Conservation (phyloP, 148 eudicot genomes). For the Pouteria glomerata region DNA sequence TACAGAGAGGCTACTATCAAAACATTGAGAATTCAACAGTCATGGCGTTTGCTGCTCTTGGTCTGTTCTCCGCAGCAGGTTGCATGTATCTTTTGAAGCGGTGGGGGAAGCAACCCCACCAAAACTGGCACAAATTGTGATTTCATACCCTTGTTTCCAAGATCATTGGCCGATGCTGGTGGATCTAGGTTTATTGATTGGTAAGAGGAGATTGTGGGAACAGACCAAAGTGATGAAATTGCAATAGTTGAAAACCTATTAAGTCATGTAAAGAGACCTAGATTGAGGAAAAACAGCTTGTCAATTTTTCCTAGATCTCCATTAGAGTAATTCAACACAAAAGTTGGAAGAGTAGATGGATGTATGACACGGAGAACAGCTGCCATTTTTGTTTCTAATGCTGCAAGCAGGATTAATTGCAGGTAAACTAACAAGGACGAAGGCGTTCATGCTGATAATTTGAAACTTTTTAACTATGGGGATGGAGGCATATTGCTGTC, state of each 20-base stretch:
- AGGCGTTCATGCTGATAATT: no score
- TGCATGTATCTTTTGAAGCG: constrained; percentile 67
- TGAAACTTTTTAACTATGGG: not conserved
- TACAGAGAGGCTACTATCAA: constrained; percentile 69
- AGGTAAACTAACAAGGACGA: no score
- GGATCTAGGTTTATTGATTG: not conserved
- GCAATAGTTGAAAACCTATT: not conserved
- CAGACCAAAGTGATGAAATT: not conserved
- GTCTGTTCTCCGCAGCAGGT: constrained; percentile 70
- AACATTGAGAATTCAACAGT: constrained; percentile 65
- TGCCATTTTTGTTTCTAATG: no score
- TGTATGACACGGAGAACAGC: no score
- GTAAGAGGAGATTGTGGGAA: not conserved
- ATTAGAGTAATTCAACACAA: no score
- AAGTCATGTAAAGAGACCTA: not conserved
- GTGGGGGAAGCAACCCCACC: constrained; percentile 71
- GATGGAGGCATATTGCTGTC: not conserved
- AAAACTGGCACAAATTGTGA: constrained; percentile 58
- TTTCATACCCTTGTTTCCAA: not conserved
- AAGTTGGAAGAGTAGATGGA: no score
- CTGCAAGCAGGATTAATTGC: no score
- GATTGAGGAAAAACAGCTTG: no score
- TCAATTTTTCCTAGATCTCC: no score
- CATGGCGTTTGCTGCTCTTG: constrained; percentile 58
- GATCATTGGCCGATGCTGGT: not conserved